phyloP scores from a whole-genome alignment of 2,329 filamentous ascomycete species.

The Alternaria longipes region DNA sequence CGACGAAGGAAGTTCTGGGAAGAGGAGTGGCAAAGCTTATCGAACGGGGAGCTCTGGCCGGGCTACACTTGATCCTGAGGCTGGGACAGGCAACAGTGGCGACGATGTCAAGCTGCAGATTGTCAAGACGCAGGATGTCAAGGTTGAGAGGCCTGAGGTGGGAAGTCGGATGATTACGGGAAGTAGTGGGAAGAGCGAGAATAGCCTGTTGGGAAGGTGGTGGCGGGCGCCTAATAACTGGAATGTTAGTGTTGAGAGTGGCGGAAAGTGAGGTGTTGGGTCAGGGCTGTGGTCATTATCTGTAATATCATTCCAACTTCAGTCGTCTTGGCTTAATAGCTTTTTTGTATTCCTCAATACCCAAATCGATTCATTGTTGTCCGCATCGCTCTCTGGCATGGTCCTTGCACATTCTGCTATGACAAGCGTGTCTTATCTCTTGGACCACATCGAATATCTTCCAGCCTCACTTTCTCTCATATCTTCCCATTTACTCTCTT shows the following conservation, averaged over 20 bases:
- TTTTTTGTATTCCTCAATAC: background rate
- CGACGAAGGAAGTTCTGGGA: background rate
- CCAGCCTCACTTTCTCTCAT: background rate
- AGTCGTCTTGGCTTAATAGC: too few relatives aligned
- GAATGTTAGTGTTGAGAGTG: constrained; percentile 7
- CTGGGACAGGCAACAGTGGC: background rate
- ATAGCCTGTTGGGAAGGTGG: constrained; percentile 14
- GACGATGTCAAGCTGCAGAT: constrained; percentile 1
- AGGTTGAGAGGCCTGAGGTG: constrained; percentile 6
- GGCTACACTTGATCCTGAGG: constrained; percentile 9
- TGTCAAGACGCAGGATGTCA: constrained; percentile 11
- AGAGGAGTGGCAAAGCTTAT: background rate
- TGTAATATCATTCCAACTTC: too few relatives aligned
- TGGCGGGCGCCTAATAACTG: constrained; percentile 25
- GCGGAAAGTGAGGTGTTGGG: background rate
- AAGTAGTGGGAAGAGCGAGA: constrained; percentile 11
- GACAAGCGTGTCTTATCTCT: background rate
- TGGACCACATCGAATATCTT: background rate
- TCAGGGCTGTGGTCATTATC: background rate
- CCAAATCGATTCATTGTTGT: background rate
- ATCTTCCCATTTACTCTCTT: constrained; percentile 12
- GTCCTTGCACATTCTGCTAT: too few relatives aligned
- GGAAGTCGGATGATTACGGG: background rate
- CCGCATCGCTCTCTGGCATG: background rate
- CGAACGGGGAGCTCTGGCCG: background rate